These are phyloP conservation scores for Rhizophora mangle DNA, from an alignment of 345 rosid species.

Conservation along the genomic window DNA sequence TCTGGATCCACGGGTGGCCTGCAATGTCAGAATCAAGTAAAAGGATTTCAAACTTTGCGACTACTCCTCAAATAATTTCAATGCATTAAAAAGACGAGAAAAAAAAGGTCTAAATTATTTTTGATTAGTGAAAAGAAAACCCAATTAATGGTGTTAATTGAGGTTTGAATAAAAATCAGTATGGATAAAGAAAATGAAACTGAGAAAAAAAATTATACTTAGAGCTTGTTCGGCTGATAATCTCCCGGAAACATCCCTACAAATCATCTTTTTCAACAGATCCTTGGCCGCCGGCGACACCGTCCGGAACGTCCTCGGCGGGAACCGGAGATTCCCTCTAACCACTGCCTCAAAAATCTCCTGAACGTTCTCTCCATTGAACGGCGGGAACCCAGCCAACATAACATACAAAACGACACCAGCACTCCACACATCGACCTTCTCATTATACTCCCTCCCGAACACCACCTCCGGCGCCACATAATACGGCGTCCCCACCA, in stretches of 20 bases:
- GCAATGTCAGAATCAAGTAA: background rate
- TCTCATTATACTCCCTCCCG: slow-evolving; percentile 33
- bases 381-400: slow-evolving; percentile 32
- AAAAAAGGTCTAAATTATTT: background rate
- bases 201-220: slow-evolving; percentile 12
- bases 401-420: slow-evolving; percentile 33
- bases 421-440: slow-evolving; percentile 32
- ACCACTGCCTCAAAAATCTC: slow-evolving; percentile 31
- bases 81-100: background rate
- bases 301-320: slow-evolving; percentile 14
- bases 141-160: no score
- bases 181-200: no score
- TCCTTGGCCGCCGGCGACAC: slow-evolving; percentile 28
- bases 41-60: background rate
- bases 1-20: slow-evolving; percentile 28
- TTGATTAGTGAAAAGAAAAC: no score
- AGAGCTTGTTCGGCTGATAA: slow-evolving; percentile 33
- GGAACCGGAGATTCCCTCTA: slow-evolving; percentile 32
- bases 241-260: slow-evolving; percentile 27
- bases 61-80: background rate
- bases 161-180: no score
- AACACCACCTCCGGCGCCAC: slow-evolving; percentile 31
- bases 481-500: slow-evolving; percentile 32
- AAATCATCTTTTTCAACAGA: slow-evolving; percentile 25
- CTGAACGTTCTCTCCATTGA: slow-evolving; percentile 22